A percentile compares a stretch with the other conserved stretches of the same genome.
phyloP scores from a whole-genome alignment of 495 filamentous ascomycete genomes.

The Aspergillus bridgeri region DNA sequence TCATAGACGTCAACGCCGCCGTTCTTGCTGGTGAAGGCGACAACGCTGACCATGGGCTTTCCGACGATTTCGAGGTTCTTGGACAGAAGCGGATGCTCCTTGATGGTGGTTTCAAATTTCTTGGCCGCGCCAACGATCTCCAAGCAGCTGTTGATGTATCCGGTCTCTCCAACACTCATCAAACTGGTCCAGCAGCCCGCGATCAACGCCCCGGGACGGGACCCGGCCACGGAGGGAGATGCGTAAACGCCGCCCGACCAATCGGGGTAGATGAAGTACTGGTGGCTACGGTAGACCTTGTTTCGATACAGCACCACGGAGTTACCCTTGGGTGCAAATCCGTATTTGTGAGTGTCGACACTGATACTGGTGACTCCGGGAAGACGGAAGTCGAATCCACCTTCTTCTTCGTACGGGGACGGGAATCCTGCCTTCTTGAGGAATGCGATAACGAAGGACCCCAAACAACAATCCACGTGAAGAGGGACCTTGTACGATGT shows the following conservation, averaged over 20 bases:
- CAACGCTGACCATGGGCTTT: slow-evolving; percentile 80
- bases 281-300: slow-evolving; percentile 70
- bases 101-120: slow-evolving; percentile 74
- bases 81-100: slow-evolving; percentile 58
- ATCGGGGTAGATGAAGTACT: slow-evolving; percentile 93
- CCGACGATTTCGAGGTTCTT: slow-evolving; percentile 78
- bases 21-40: slow-evolving; percentile 75
- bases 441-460: slow-evolving; percentile 90
- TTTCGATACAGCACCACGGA: slow-evolving; percentile 87
- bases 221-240: slow-evolving; percentile 85
- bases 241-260: slow-evolving; percentile 97
- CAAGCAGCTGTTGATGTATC: slow-evolving; percentile 81
- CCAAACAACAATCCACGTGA: slow-evolving; percentile 96
- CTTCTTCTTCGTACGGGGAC: slow-evolving; percentile 56
- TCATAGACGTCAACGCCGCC: slow-evolving; percentile 77
- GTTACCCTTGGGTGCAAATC: slow-evolving; percentile 97
- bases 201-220: slow-evolving; percentile 87
- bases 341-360: slow-evolving; percentile 98
- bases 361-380: slow-evolving; percentile 92
- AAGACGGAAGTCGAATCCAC: slow-evolving; percentile 89
- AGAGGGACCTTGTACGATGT: slow-evolving; percentile 74
- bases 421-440: slow-evolving; percentile 85
- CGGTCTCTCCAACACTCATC: slow-evolving; percentile 83
- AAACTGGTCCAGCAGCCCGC: slow-evolving; percentile 90
- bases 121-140: slow-evolving; percentile 85